Evolutionary conservation across 2,329 filamentous ascomycete species (phyloP).

Genomic region (Exophiala aquamarina): DNA sequence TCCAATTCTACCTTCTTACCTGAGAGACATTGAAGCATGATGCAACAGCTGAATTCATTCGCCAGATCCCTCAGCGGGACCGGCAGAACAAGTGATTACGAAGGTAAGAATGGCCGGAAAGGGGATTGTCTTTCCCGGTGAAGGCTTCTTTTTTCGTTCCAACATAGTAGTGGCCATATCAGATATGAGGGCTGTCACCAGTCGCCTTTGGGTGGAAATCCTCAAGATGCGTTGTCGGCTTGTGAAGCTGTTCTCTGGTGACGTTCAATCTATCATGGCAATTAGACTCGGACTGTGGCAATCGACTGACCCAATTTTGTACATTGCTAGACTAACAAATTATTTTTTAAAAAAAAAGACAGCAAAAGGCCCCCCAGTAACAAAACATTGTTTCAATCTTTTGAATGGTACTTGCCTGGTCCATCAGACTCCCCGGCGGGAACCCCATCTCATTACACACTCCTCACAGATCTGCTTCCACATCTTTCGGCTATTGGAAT

Average conservation of each 20-base stretch:
- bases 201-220: background rate
- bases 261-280: background rate
- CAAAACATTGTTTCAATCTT: constrained; percentile 65
- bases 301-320: background rate
- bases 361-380: constrained; percentile 37
- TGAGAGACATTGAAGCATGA: background rate
- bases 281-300: too few species aligned
- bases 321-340: background rate
- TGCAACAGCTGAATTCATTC: constrained; percentile 1
- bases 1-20: too few species aligned
- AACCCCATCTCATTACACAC: constrained; percentile 60
- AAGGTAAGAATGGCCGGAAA: too few species aligned
- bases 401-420: constrained; percentile 68
- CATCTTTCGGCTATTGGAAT: constrained; percentile 61
- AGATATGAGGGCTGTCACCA: too few species aligned
- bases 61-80: background rate
- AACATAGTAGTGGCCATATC: too few species aligned
- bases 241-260: background rate
- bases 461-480: constrained; percentile 54
- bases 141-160: too few species aligned
- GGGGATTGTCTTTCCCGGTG: too few species aligned
- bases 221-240: background rate
- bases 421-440: constrained; percentile 40
- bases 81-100: background rate
- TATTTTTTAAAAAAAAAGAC: too few species aligned